These are phyloP conservation scores for Arthrobotrys entomopaga DNA, from an alignment of 2,329 filamentous ascomycete species.

Conservation along the genomic window DNA sequence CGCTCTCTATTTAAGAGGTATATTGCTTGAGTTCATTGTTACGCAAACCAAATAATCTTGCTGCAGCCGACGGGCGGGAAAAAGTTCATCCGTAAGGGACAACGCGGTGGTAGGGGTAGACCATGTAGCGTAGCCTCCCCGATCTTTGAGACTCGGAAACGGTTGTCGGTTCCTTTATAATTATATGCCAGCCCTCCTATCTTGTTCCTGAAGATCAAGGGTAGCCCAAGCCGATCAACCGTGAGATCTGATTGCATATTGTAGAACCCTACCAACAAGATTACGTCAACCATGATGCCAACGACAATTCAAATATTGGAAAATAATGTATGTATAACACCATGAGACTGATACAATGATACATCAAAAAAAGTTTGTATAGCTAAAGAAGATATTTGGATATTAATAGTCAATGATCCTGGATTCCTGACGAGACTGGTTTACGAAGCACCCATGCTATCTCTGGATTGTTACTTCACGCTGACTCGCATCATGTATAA, in stretches of 20 bases:
- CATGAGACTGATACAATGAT: too few relatives aligned
- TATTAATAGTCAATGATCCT: too few relatives aligned
- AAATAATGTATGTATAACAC: too few relatives aligned
- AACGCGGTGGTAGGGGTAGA: not conserved
- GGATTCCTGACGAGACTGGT: too few relatives aligned
- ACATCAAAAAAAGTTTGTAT: too few relatives aligned
- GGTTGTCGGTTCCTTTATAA: not conserved
- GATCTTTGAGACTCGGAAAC: slow-evolving; percentile 25
- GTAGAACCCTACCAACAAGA: slow-evolving; percentile 24
- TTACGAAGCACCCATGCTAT: not conserved
- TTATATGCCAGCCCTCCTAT: slow-evolving; percentile 20
- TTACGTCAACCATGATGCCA: slow-evolving; percentile 4
- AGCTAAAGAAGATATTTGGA: too few relatives aligned
- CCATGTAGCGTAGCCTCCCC: slow-evolving; percentile 14
- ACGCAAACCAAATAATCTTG: slow-evolving; percentile 17
- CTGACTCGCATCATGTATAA: slow-evolving; percentile 33
- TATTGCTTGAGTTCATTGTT: slow-evolving; percentile 5
- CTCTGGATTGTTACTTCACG: slow-evolving; percentile 16
- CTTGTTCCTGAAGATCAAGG: slow-evolving; percentile 53
- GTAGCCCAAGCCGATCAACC: slow-evolving; percentile 24
- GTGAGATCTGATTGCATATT: slow-evolving; percentile 34
- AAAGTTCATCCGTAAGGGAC: slow-evolving; percentile 22
- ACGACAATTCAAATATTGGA: too few relatives aligned
- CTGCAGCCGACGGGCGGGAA: slow-evolving; percentile 21
- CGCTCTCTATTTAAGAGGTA: too few relatives aligned